Percentiles rank a stretch among this genome's conserved stretches.
Conservation (phyloP, 2,329 filamentous ascomycete species). For the Ceratocystiopsis sp. region DNA sequence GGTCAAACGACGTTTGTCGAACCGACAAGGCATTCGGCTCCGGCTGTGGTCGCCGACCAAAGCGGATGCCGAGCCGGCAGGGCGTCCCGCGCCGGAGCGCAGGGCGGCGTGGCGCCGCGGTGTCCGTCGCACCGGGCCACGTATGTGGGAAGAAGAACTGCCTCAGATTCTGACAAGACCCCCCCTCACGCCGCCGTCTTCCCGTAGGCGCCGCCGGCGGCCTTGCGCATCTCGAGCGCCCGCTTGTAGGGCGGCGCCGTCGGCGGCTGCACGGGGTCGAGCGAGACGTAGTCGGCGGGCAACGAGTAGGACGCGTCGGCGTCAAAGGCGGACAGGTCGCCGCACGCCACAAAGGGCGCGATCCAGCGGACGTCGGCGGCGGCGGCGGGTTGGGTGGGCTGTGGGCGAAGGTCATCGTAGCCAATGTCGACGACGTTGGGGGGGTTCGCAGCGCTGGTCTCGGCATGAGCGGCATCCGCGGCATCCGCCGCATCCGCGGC, state of each 20-base stretch:
- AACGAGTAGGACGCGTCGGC: slow-evolving; percentile 88
- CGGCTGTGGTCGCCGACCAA: no score
- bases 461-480: slow-evolving; percentile 12
- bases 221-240: slow-evolving; percentile 68
- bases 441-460: slow-evolving; percentile 2
- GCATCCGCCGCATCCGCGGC: slow-evolving; percentile 23
- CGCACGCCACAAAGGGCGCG: slow-evolving; percentile 91
- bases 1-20: no score
- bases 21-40: no score
- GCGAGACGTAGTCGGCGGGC: slow-evolving; percentile 67
- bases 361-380: slow-evolving; percentile 53
- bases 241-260: slow-evolving; percentile 91
- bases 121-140: no score
- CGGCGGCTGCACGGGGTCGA: slow-evolving; percentile 87
- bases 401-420: slow-evolving; percentile 27
- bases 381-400: no score
- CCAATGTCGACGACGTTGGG: slow-evolving; percentile 28
- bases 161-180: no score
- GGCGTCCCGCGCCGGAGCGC: no score
- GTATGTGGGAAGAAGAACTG: no score
- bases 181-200: slow-evolving; percentile 31
- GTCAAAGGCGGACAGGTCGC: slow-evolving; percentile 86
- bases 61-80: no score
- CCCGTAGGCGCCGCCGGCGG: slow-evolving; percentile 59
- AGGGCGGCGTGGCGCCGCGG: no score